phyloP scores from a whole-genome alignment of 2,329 filamentous ascomycete species.

The Phyllosticta citribraziliensis region DNA sequence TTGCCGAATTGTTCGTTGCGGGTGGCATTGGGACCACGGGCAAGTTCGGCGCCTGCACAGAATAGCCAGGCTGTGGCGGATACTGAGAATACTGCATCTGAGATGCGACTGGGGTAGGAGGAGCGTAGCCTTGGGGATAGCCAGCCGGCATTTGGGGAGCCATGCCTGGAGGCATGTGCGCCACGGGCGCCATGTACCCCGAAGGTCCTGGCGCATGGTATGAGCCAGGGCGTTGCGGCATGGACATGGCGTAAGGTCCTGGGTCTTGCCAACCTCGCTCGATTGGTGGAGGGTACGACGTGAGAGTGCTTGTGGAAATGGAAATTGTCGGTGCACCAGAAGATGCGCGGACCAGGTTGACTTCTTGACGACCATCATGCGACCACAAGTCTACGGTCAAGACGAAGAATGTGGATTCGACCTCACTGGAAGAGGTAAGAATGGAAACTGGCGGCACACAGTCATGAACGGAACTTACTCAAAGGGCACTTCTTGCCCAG shows the following conservation, averaged over 20 bases:
- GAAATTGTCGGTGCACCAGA: constrained; percentile 54
- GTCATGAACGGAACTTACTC: constrained; percentile 45
- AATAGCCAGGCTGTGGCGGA: constrained; percentile 1
- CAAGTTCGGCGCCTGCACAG: constrained; percentile 13
- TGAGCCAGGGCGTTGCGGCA: neutral
- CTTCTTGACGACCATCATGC: constrained; percentile 49
- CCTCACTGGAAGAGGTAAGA: constrained; percentile 42
- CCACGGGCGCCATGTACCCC: neutral
- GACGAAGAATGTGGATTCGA: constrained; percentile 58
- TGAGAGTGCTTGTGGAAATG: constrained; percentile 70
- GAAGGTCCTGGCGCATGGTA: neutral
- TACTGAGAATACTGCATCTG: constrained; percentile 10
- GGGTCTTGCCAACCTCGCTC: constrained; percentile 18
- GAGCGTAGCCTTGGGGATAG: neutral
- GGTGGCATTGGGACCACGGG: constrained; percentile 10
- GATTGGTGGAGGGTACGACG: constrained; percentile 57
- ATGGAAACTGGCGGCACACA: neutral
- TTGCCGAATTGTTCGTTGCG: constrained; percentile 39
- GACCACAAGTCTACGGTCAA: constrained; percentile 62
- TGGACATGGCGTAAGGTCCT: constrained; percentile 7
- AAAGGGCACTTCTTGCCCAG: constrained; percentile 72
- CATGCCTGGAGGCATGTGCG: neutral
- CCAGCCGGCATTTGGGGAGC: constrained; percentile 1
- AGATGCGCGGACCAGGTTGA: constrained; percentile 59
- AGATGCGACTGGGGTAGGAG: constrained; percentile 6